These are phyloP conservation scores for Penicillium freii DNA, from an alignment of 2,329 filamentous ascomycete genomes.

Conservation along the genomic window DNA sequence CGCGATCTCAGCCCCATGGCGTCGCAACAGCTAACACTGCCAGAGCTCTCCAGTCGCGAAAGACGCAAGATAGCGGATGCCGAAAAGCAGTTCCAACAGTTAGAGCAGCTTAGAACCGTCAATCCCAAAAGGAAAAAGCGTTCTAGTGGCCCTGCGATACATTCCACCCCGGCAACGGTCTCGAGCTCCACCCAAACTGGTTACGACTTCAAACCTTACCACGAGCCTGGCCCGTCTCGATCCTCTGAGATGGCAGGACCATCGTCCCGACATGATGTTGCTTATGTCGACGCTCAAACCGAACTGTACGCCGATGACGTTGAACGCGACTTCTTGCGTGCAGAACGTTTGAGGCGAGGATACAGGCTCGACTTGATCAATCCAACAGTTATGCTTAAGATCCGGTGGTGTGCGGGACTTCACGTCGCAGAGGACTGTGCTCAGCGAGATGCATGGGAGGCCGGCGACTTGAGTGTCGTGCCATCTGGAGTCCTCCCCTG, in stretches of 20 bases:
- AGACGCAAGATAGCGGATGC: slow-evolving; percentile 62
- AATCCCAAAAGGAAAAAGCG: slow-evolving; percentile 56
- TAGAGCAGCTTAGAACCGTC: slow-evolving; percentile 52
- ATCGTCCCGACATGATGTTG: background rate
- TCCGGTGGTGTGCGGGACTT: background rate
- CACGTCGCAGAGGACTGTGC: background rate
- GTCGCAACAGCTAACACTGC: slow-evolving; percentile 43
- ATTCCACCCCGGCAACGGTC: slow-evolving; percentile 49
- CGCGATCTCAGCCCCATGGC: slow-evolving; percentile 60
- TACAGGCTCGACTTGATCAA: background rate
- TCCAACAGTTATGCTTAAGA: background rate
- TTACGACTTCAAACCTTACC: slow-evolving; percentile 23
- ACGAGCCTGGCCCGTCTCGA: slow-evolving; percentile 28
- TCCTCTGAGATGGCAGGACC: background rate
- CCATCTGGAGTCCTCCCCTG: slow-evolving; percentile 4
- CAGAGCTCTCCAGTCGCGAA: slow-evolving; percentile 60
- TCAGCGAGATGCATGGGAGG: slow-evolving; percentile 1
- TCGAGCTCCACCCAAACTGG: slow-evolving; percentile 37
- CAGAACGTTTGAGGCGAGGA: background rate
- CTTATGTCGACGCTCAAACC: slow-evolving; percentile 1
- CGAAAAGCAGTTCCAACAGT: slow-evolving; percentile 61
- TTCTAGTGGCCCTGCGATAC: slow-evolving; percentile 54
- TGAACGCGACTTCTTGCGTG: background rate
- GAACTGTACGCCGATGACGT: background rate
- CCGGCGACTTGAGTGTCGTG: background rate